Conservation (phyloP, 164 flowering plant species). For the Sedum album region DNA sequence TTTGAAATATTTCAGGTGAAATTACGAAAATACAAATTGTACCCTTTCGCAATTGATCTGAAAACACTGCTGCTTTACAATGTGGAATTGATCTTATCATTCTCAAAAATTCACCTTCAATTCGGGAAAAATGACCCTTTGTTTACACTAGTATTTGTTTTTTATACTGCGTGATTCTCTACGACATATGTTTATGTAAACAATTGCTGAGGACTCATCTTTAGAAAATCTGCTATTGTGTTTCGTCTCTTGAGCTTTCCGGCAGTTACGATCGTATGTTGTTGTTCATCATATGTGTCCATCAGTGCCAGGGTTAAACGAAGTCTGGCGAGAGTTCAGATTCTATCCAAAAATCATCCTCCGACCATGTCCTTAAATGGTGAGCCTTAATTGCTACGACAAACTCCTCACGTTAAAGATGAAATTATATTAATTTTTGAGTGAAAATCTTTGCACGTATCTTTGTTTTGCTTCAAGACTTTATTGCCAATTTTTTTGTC, state of each 20-base stretch:
- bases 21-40: too few species aligned
- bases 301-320: not conserved
- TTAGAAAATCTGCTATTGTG: not conserved
- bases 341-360: slow-evolving; percentile 2
- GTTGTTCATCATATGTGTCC: not conserved
- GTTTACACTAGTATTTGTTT: too few species aligned
- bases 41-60: too few species aligned
- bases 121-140: too few species aligned
- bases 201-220: not conserved
- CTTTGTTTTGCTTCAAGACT: slow-evolving; percentile 22
- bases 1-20: too few species aligned
- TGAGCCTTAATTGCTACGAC: not conserved
- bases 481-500: slow-evolving; percentile 32
- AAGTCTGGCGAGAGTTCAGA: not conserved
- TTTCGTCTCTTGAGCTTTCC: not conserved
- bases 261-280: not conserved
- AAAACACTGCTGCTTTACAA: too few species aligned
- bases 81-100: too few species aligned
- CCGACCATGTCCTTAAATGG: slow-evolving; percentile 4
- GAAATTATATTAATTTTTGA: slow-evolving; percentile 22
- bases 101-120: too few species aligned
- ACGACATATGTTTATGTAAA: too few species aligned
- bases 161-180: too few species aligned
- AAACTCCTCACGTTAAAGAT: slow-evolving; percentile 14
- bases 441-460: slow-evolving; percentile 24